Base-by-base conservation (phyloP, 164 flowering plant species). In the Umbellularia californica region DNA sequence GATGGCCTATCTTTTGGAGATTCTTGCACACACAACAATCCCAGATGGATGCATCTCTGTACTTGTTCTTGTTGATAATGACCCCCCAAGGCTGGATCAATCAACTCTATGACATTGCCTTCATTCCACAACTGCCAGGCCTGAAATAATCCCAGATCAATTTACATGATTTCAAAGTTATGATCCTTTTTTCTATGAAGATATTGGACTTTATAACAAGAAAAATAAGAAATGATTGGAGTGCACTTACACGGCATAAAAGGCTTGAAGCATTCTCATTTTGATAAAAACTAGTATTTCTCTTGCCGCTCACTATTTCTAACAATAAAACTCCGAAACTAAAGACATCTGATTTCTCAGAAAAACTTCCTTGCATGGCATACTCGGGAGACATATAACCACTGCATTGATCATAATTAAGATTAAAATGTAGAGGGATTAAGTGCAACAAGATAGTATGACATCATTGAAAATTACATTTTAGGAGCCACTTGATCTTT, bases 221-320 rank as follows among this genome's bases (percentile, higher is more conserved):
- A 52, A 15, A 50, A 19, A 25, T 11, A 65, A 58, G 17, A 9
- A 71, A 41, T 47, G 52, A 24, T 41, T 69, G 24, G n/a, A 22
- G 58, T 47, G 5, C 13, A 72, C 74, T 72, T 62, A 72, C 74
- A 22, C 41, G 22, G 15, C 30, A 66, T 3, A 41, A 27, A 35
- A 72, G 66, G 58, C 22, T 30, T 30, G 35, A 19, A n/a, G 74
- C 14, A 13, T 41, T 11, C 24, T 63, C 35, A 13, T 13, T 15
- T 20, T 6, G 68, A 47, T 63, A 15, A 41, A 84, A 85, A n/a
- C 83, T 83, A 60, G 84, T 80, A 14, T 69, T 74, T 66, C 67
- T 68, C 71, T 17, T 69, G 7, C 77, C 77, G 58, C 77, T 74
- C 33, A 74, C 72, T 58, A 74, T 74, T 52, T 74, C 77, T 27